Conservation (phyloP, 352 stramenopile species). For the Elongisporangium senticosum region DNA sequence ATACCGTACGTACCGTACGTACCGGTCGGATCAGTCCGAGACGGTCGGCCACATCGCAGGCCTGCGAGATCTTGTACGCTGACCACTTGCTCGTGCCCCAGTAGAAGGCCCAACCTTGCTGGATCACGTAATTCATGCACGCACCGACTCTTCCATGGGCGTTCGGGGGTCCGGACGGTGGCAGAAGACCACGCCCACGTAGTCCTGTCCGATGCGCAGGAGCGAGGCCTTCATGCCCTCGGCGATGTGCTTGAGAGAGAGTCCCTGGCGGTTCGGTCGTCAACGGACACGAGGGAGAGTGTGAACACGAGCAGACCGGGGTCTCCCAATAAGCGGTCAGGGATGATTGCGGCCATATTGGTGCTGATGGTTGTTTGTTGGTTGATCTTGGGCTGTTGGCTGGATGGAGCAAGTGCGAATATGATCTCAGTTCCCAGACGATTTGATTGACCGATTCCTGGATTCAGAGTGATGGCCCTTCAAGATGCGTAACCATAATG, state of each 20-base stretch:
- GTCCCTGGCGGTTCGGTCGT: conserved; percentile 16
- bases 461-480: no score
- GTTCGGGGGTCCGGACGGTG: conserved; percentile 40
- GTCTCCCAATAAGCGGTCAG: conserved; percentile 11
- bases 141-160: conserved; percentile 52
- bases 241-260: conserved; percentile 32
- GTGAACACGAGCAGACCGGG: conserved; percentile 14
- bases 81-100: conserved; percentile 57
- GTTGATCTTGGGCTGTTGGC: no score
- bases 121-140: conserved; percentile 50
- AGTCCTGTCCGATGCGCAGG: conserved; percentile 28
- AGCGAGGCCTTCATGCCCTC: conserved; percentile 34
- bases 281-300: conserved; percentile 22
- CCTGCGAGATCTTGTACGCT: conserved; percentile 40
- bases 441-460: no score
- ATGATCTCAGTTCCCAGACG: no score
- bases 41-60: conserved; percentile 28
- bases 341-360: no score
- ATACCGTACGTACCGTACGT: conserved; percentile 27
- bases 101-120: conserved; percentile 28
- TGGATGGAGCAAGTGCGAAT: no score
- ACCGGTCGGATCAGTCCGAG: conserved; percentile 29
- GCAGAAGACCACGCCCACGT: conserved; percentile 51
- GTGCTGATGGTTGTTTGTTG: no score
- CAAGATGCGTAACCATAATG: background rate